These are phyloP conservation scores for Candida glucosophila DNA, from an alignment of 1,139 yeast species.

Conservation along the genomic window DNA sequence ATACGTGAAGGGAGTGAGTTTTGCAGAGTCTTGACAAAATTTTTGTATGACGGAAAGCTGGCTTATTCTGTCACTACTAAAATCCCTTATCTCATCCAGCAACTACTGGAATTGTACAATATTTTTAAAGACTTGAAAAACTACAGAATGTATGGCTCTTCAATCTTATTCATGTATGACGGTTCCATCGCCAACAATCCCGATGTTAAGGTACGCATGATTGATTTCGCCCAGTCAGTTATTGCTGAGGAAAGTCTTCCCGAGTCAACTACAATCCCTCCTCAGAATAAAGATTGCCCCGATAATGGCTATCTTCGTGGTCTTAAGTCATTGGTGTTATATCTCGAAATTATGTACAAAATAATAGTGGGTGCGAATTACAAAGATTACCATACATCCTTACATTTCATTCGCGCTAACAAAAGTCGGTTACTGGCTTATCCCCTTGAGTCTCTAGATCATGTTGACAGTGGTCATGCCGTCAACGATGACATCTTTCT, in stretches of 20 bases:
- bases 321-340: constrained; percentile 52
- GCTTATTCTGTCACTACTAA: constrained; percentile 55
- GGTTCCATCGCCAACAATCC: constrained; percentile 30
- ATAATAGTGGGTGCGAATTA: constrained; percentile 27
- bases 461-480: neutral
- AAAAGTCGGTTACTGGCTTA: constrained; percentile 12
- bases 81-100: constrained; percentile 56
- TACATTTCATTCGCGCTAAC: too few species aligned
- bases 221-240: constrained; percentile 93
- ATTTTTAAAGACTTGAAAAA: constrained; percentile 55
- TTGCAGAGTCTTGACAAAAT: constrained; percentile 63
- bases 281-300: constrained; percentile 50
- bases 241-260: constrained; percentile 46
- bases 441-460: too few species aligned
- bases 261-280: constrained; percentile 39
- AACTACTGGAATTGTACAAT: constrained; percentile 47
- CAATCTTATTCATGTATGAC: constrained; percentile 83
- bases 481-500: constrained; percentile 15
- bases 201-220: constrained; percentile 57
- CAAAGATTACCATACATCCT: constrained; percentile 7
- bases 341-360: constrained; percentile 49
- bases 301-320: constrained; percentile 89
- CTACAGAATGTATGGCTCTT: constrained; percentile 90
- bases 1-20: constrained; percentile 72
- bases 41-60: constrained; percentile 65